Percentiles rank a stretch among this genome's conserved stretches.
phyloP scores from a whole-genome alignment of 805 yeast species.

The Kuraishia floccosa region DNA sequence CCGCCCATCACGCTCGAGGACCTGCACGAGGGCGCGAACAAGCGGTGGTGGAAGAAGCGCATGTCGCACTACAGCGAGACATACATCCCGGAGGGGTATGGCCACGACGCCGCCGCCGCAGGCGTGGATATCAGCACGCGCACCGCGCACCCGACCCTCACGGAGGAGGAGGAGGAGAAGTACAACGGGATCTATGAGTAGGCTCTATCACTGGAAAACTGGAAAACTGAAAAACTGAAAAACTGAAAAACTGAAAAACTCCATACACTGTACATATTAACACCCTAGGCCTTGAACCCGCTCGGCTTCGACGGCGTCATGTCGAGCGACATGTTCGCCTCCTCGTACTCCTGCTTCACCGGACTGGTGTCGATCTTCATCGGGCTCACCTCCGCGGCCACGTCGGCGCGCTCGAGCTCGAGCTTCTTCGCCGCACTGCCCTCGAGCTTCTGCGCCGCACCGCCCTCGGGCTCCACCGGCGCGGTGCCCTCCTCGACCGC shows the following conservation, averaged over 20 bases:
- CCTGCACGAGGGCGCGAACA: conserved; percentile 17
- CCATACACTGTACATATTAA: too few species aligned
- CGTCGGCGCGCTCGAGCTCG: background rate
- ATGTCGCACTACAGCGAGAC: conserved; percentile 17
- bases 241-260: too few species aligned
- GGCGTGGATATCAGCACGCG: too few species aligned
- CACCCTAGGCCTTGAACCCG: too few species aligned
- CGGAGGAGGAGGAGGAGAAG: background rate
- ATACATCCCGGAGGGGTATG: background rate
- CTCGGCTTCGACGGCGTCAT: too few species aligned
- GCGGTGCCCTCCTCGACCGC: background rate
- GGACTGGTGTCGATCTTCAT: conserved; percentile 2
- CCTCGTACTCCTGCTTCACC: conserved; percentile 1
- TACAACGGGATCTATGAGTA: background rate
- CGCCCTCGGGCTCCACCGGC: background rate
- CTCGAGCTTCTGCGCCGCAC: background rate
- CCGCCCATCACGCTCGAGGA: conserved; percentile 19
- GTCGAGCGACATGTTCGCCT: background rate
- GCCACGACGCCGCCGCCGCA: background rate
- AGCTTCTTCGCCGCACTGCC: background rate
- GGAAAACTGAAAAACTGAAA: too few species aligned
- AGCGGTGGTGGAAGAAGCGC: conserved; percentile 37
- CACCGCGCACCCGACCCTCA: background rate
- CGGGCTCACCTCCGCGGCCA: conserved; percentile 1
- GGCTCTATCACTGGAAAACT: too few species aligned